Base-by-base conservation (phyloP, 139 green algal species). In the Coccomyxa sp. region DNA sequence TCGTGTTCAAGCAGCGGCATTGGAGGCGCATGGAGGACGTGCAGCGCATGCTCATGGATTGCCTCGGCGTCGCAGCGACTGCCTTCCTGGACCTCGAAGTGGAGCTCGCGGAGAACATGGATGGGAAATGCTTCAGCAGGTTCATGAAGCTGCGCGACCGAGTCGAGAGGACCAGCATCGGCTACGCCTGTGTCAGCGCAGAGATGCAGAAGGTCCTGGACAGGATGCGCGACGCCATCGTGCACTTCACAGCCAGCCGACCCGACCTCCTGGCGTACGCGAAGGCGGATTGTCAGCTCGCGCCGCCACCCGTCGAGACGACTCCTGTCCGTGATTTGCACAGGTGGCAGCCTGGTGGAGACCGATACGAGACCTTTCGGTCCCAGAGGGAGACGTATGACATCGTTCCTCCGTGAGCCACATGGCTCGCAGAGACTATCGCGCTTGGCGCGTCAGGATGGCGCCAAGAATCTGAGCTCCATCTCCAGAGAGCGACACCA, bases 111-210 rank as follows among this genome's bases (percentile, higher is more conserved):
- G 63, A 71, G 63, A 71, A 71, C 63, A 71, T 71, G 63, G 63
- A 71, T 71, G 63, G 21, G 21, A 71, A 71, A 71, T 71, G 63
- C 63, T 71, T 71, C 63, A 71, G 63, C 4, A 71, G 63, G 63
- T 71, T 71, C 63, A 71, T 71, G 63, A 71, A 71, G 63, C 63
- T 71, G 63, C 63, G 63, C 63, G 63, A 71, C 63, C 63, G 63
- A 71, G 63, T 71, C 63, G 63, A 71, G 10, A 71, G 4, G 10
- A 71, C 10, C 4, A 71, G 63, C 63, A 71, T 71, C 7, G 63
- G 63, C 63, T 71, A 71, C 63, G 63, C 10, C 10, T 9, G 63
- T 9, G 63, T 71, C 63, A 71, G 63, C 63, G 63, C 63, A 71
- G 63, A 71, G 63, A 71, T 9, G 63, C 63, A 71, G 4, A 71